Conservation (phyloP, 805 yeast genomes). For the Candida bentonensis region DNA sequence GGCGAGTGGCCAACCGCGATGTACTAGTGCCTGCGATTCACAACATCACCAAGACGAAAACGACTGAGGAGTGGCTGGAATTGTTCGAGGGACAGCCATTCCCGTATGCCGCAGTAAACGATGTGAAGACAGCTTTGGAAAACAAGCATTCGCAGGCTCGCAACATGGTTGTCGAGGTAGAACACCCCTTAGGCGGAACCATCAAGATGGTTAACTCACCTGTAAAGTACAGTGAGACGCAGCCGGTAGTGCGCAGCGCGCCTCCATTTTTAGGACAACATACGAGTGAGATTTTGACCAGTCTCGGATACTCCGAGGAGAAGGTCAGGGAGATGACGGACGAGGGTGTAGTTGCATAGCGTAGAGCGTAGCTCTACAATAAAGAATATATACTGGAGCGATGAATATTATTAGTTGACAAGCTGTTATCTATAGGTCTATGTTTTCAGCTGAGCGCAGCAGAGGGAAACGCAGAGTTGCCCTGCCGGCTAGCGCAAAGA, state of each 20-base stretch:
- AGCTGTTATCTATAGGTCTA: too few species aligned
- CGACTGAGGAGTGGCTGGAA: slow-evolving; percentile 24
- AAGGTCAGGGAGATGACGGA: slow-evolving; percentile 14
- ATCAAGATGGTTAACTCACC: slow-evolving; percentile 26
- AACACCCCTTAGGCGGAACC: slow-evolving; percentile 24
- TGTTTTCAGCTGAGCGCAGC: too few species aligned
- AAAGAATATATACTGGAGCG: too few species aligned
- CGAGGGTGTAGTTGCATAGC: slow-evolving; percentile 16
- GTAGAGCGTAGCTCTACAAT: too few species aligned
- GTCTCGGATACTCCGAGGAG: slow-evolving; percentile 11
- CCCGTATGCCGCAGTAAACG: slow-evolving; percentile 29
- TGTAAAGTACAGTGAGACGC: slow-evolving; percentile 24
- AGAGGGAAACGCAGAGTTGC: too few species aligned
- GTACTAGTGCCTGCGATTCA: slow-evolving; percentile 20
- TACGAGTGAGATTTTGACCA: slow-evolving; percentile 20
- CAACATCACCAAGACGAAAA: slow-evolving; percentile 16
- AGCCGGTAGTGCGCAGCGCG: slow-evolving; percentile 20
- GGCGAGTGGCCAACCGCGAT: slow-evolving; percentile 23
- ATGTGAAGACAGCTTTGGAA: slow-evolving; percentile 22
- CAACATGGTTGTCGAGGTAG: slow-evolving; percentile 22
- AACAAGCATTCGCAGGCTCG: slow-evolving; percentile 25
- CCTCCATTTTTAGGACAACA: slow-evolving; percentile 29
- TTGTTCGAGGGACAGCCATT: slow-evolving; percentile 21
- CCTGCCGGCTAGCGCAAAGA: too few species aligned
- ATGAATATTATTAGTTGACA: too few species aligned